Percentiles rank a stretch among this genome's conserved stretches.
These are phyloP conservation scores for Petunia axillaris DNA, from an alignment of 257 asterid genomes.

Conservation along the genomic window DNA sequence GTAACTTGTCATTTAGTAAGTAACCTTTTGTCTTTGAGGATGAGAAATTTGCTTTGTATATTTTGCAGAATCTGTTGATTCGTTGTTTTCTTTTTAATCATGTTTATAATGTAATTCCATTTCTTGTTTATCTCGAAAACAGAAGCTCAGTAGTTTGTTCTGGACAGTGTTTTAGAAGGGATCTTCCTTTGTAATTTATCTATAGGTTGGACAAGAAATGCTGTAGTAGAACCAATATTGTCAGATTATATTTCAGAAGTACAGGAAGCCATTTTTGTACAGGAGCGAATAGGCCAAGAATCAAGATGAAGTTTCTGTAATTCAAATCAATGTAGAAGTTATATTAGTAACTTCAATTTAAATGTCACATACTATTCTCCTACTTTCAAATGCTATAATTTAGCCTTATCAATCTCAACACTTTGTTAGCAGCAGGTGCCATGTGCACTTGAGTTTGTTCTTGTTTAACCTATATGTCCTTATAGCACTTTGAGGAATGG, in stretches of 20 bases:
- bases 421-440: too few species aligned
- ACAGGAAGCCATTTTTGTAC: background rate
- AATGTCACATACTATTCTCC: too few species aligned
- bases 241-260: background rate
- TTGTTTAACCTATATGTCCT: too few species aligned
- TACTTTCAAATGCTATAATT: too few species aligned
- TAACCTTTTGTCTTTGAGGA: background rate
- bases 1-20: background rate
- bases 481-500: too few species aligned
- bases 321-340: background rate
- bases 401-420: too few species aligned
- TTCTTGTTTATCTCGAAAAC: background rate
- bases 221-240: background rate
- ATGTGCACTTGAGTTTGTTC: too few species aligned
- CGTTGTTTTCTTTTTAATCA: too few species aligned
- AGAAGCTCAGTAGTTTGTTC: background rate
- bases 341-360: too few species aligned
- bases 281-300: background rate
- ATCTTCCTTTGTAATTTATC: slow-evolving; percentile 13
- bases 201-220: background rate
- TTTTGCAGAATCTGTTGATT: background rate
- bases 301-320: background rate
- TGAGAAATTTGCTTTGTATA: background rate
- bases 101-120: background rate
- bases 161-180: background rate